phyloP scores from a whole-genome alignment of 352 stramenopile genomes.

The Pythium myriotylum region DNA sequence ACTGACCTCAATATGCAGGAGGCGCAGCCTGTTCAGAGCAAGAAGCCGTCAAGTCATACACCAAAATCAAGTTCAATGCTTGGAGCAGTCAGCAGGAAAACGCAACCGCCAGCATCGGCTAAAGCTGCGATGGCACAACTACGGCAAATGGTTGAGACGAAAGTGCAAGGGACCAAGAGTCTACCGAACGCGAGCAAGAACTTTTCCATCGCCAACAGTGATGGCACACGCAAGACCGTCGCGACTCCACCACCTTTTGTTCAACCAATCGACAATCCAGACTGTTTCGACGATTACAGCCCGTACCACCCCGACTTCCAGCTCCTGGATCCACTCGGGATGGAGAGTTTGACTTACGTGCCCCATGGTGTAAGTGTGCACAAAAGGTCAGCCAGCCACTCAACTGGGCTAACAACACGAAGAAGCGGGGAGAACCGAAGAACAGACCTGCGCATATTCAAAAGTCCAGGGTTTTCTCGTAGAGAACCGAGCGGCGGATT shows the following conservation, averaged over 20 bases:
- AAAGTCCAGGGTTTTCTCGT: constrained; percentile 54
- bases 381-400: constrained; percentile 18
- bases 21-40: neutral
- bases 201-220: constrained; percentile 21
- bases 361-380: neutral
- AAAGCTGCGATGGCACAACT: constrained; percentile 21
- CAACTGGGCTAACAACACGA: neutral
- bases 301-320: constrained; percentile 73
- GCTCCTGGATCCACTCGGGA: constrained; percentile 38
- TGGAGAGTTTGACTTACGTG: constrained; percentile 10
- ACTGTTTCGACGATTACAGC: constrained; percentile 85
- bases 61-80: too few relatives aligned
- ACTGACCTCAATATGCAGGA: neutral
- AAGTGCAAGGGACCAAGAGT: constrained; percentile 9
- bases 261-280: constrained; percentile 17
- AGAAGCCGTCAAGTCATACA: neutral
- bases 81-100: neutral
- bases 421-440: constrained; percentile 28
- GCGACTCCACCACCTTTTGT: neutral
- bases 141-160: constrained; percentile 22
- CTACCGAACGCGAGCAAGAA: neutral
- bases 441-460: constrained; percentile 82
- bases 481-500: constrained; percentile 56
- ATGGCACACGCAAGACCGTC: constrained; percentile 17
- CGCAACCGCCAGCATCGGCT: neutral